A percentile compares a stretch with the other conserved stretches of the same genome.
phyloP scores from a whole-genome alignment of 2,329 filamentous ascomycete species.

The Epichloe gansuensis region DNA sequence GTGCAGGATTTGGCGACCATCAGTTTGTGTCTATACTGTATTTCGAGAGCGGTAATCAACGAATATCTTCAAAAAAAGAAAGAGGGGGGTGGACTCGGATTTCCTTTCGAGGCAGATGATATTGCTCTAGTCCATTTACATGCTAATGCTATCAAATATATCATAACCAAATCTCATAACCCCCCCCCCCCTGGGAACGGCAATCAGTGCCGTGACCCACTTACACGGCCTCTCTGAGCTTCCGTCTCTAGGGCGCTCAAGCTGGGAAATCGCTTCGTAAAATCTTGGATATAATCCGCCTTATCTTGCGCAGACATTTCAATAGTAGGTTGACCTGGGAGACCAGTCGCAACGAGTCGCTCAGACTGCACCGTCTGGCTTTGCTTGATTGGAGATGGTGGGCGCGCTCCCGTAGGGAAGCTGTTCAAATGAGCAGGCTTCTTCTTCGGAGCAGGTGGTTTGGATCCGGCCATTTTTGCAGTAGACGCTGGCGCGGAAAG shows the following conservation, averaged over 20 bases:
- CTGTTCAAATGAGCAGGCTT: slow-evolving; percentile 51
- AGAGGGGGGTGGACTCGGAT: neutral
- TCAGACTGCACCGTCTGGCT: slow-evolving; percentile 17
- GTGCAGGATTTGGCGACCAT: too few species aligned
- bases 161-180: slow-evolving; percentile 1
- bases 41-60: neutral
- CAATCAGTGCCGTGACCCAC: slow-evolving; percentile 18
- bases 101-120: too few species aligned
- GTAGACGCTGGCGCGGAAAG: slow-evolving; percentile 7
- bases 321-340: slow-evolving; percentile 35
- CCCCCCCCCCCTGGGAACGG: neutral
- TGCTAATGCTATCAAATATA: slow-evolving; percentile 4
- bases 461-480: slow-evolving; percentile 16
- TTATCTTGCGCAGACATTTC: slow-evolving; percentile 45
- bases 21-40: too few species aligned
- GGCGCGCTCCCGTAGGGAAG: slow-evolving; percentile 30
- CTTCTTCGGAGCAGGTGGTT: slow-evolving; percentile 45
- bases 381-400: slow-evolving; percentile 33
- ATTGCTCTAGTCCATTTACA: neutral
- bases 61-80: neutral
- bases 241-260: slow-evolving; percentile 79
- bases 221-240: slow-evolving; percentile 34
- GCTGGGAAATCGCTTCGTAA: slow-evolving; percentile 78
- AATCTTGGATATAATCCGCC: slow-evolving; percentile 56
- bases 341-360: slow-evolving; percentile 30